Evolutionary conservation across 345 rosid genomes (phyloP).

Genomic region (Eucalyptus melliodora): DNA sequence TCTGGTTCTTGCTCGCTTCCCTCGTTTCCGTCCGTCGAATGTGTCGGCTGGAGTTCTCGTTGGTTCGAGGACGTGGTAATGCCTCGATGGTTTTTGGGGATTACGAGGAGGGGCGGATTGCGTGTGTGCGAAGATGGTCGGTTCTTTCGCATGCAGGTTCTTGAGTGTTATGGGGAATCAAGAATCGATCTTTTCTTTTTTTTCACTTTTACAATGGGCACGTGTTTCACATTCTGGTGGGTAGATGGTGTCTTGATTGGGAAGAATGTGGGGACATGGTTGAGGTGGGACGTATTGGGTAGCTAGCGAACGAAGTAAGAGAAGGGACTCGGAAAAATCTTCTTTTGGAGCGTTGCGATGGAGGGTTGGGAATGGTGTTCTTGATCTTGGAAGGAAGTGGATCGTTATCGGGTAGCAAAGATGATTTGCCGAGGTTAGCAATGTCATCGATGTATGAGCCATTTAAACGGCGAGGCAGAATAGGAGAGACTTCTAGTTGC

Average conservation of each 20-base stretch:
- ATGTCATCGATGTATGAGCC: background rate
- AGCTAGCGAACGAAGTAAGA: background rate
- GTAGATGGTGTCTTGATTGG: background rate
- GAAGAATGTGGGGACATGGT: background rate
- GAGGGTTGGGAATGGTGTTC: background rate
- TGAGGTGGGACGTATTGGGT: background rate
- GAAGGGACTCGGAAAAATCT: background rate
- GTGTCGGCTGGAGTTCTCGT: background rate
- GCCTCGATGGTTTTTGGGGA: background rate
- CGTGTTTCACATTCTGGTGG: background rate
- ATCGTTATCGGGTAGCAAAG: background rate
- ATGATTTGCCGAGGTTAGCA: background rate
- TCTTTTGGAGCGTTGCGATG: background rate
- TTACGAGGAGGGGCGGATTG: background rate
- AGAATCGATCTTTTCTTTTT: background rate
- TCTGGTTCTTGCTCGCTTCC: background rate
- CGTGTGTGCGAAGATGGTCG: background rate
- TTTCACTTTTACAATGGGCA: background rate
- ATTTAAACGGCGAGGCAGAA: background rate
- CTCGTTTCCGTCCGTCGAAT: background rate
- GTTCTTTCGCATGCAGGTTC: background rate
- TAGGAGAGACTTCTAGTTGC: background rate
- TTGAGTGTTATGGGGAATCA: background rate
- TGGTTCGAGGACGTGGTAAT: background rate
- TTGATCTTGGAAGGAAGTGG: background rate